Conservation (phyloP, 306 rosid genomes). For the Macrotyloma uniflorum region DNA sequence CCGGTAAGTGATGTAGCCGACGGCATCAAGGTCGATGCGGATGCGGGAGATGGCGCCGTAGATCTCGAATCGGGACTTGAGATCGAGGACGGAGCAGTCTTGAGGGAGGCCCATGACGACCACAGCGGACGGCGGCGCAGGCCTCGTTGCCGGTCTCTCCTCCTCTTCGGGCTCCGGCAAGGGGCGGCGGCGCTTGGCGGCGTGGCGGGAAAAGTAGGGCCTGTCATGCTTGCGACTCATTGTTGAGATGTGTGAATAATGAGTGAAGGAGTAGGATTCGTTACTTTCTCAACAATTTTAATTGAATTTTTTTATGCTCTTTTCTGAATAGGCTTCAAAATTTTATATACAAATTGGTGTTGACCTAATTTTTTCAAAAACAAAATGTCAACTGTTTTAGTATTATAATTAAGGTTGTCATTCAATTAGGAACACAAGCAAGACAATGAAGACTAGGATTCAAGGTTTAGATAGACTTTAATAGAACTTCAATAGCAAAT, state of each 20-base stretch:
- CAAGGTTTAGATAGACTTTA: too few species aligned
- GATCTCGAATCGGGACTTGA: conserved; percentile 93
- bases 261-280: background rate
- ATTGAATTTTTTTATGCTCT: background rate
- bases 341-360: too few species aligned
- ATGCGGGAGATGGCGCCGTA: conserved; percentile 88
- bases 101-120: conserved; percentile 70
- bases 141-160: conserved; percentile 53
- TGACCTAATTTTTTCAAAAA: too few species aligned
- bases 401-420: too few species aligned
- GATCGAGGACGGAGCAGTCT: conserved; percentile 86
- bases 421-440: too few species aligned
- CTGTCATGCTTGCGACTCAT: conserved; percentile 88
- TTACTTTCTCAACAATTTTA: background rate
- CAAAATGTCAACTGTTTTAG: too few species aligned
- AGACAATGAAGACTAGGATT: too few species aligned
- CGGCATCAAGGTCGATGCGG: conserved; percentile 83
- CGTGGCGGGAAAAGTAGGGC: conserved; percentile 58
- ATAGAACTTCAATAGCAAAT: too few species aligned
- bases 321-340: too few species aligned
- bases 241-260: background rate
- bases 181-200: conserved; percentile 55
- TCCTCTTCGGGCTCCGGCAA: conserved; percentile 40
- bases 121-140: conserved; percentile 77
- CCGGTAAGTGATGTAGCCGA: conserved; percentile 72